phyloP scores from a whole-genome alignment of 1,284 basidiomycete species.

The Bjerkandera adusta region DNA sequence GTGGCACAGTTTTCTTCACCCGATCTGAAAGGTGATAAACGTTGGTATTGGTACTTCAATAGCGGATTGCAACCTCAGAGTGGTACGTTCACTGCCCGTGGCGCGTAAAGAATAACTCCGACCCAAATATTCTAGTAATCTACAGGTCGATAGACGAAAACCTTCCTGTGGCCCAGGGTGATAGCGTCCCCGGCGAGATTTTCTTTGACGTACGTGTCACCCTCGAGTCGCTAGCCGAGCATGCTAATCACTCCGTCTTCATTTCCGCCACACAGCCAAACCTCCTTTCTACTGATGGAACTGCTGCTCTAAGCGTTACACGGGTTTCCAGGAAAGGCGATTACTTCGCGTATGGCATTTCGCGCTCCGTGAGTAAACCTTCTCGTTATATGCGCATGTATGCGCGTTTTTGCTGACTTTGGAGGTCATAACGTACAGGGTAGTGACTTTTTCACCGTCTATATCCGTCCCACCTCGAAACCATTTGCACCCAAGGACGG shows the following conservation, averaged over 20 bases:
- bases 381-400: constrained; percentile 8
- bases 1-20: constrained; percentile 63
- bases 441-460: constrained; percentile 72
- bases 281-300: constrained; percentile 71
- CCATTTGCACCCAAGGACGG: constrained; percentile 48
- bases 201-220: constrained; percentile 67
- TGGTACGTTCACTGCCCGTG: constrained; percentile 35
- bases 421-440: constrained; percentile 43
- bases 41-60: constrained; percentile 80
- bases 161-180: constrained; percentile 47
- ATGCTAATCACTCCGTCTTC: neutral
- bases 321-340: constrained; percentile 68
- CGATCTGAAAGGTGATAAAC: constrained; percentile 55
- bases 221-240: neutral
- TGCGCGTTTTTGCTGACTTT: no score
- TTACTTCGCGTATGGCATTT: constrained; percentile 75
- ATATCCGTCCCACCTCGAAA: constrained; percentile 59
- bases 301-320: constrained; percentile 56
- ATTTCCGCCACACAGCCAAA: constrained; percentile 49
- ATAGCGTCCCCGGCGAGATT: constrained; percentile 53
- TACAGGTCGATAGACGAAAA: constrained; percentile 59
- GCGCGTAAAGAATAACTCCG: neutral
- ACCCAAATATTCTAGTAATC: constrained; percentile 40
- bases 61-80: constrained; percentile 67
- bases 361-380: constrained; percentile 52